Evolutionary conservation across 2,329 filamentous ascomycete species (phyloP), one percentile per base, ranked within the genome.

Genomic region (Ilyonectria destructans): DNA sequence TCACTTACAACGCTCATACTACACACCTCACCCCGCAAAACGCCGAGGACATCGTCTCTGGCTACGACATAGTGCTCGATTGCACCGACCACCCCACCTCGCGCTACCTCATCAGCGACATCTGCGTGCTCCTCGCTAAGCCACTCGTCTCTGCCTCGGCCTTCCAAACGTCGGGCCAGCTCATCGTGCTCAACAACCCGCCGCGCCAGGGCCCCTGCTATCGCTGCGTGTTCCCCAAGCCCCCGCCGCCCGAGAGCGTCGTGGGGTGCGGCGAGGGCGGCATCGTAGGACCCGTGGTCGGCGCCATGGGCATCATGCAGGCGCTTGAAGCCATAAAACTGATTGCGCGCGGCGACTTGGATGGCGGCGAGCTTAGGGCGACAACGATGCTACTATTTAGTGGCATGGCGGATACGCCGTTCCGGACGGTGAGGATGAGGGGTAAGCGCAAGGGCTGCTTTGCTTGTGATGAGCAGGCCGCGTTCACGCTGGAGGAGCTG

Each of bases 1-100:
- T 93, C 19, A 87, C 80, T 1, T 95, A 94, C 76, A 80, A 88
- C 19, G 81, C 90, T 0, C 87, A 97, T 77, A 79, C 81, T 10
- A 84, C 85, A 15, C 91, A 93, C 70, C 87, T 98, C 15, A 90
- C 88, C 0, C 87, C 94, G 0, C 82, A 89, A 66, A 93, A 92
- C 59, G 93, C 94, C 0, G 82, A 89, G 7, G 80, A 85, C 0
- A 90, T 94, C 46, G 89, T 97, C 63, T 82, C 85, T 0, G 75
- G 84, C 4, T 98, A 97, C 78, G 94, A 97, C 75, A 74, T 98
- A 1, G 90, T 98, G 2, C 89, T 99, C 13, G 96, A 99, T 80
- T 99, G 96, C 80, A 98, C 96, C 10, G 96, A 99, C 81, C 95
- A 96, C 71, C 96, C 96, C 0, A 92, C 93, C 1, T 93, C 94